These are phyloP conservation scores for Elsinoe batatas DNA, from an alignment of 2,329 filamentous ascomycete species.

Conservation along the genomic window DNA sequence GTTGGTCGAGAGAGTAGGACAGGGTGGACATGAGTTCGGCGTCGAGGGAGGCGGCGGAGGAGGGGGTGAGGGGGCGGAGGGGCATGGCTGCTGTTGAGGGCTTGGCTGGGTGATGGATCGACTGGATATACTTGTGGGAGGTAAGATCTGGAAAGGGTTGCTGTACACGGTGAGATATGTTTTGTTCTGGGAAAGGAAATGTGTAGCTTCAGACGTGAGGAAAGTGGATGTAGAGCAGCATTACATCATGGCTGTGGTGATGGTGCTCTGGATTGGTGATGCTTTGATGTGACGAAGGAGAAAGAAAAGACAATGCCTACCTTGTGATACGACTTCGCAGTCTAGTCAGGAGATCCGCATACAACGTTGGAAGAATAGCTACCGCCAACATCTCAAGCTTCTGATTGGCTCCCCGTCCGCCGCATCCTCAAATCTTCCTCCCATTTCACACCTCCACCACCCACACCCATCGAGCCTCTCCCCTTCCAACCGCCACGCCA, in stretches of 20 bases:
- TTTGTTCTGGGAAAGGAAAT: not conserved
- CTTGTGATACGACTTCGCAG: no score
- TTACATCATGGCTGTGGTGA: constrained; percentile 9
- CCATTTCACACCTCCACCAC: not conserved
- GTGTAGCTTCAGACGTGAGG: not conserved
- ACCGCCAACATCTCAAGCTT: not conserved
- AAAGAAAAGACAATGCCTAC: not conserved
- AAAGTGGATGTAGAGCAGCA: not conserved
- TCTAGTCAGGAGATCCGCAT: no score
- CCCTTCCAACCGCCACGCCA: constrained; percentile 19
- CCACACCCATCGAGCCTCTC: not conserved
- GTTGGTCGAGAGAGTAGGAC: constrained; percentile 86
- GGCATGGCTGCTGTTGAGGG: constrained; percentile 17
- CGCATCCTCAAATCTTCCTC: constrained; percentile 3
- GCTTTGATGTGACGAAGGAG: no score
- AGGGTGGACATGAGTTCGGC: constrained; percentile 84
- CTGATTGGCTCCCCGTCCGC: constrained; percentile 8
- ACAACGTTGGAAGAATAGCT: no score
- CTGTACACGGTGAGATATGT: no score
- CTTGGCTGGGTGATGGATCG: no score
- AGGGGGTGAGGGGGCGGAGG: constrained; percentile 61
- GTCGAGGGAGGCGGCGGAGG: constrained; percentile 80
- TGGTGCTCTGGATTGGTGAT: no score
- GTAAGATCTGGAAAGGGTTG: no score
- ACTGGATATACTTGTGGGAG: no score